These are phyloP conservation scores for Kwoniella sp. DNA, from an alignment of 768 basidiomycete species.

Conservation along the genomic window DNA sequence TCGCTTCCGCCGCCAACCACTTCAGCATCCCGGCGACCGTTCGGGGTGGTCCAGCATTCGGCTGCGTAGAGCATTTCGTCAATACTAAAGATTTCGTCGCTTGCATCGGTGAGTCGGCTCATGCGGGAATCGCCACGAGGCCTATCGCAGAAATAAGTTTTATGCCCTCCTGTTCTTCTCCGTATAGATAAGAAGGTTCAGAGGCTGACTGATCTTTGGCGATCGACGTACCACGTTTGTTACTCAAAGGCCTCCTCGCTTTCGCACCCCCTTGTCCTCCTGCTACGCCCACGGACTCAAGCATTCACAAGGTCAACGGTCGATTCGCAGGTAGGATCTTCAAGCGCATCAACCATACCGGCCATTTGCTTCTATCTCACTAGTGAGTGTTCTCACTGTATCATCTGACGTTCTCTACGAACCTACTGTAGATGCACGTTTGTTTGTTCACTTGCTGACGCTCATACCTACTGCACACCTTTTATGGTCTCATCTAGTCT, in stretches of 20 bases:
- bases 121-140: too few species aligned
- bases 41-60: slow-evolving; percentile 20
- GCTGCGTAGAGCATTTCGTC: slow-evolving; percentile 42
- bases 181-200: too few species aligned
- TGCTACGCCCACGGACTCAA: neutral
- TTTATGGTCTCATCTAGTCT: too few species aligned
- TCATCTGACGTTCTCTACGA: too few species aligned
- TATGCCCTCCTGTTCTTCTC: too few species aligned
- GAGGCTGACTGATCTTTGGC: too few species aligned
- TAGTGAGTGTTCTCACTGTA: slow-evolving; percentile 38
- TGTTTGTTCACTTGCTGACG: slow-evolving; percentile 1
- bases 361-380: slow-evolving; percentile 40
- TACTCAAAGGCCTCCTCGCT: slow-evolving; percentile 26
- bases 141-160: too few species aligned
- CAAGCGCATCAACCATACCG: slow-evolving; percentile 33
- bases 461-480: too few species aligned
- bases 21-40: slow-evolving; percentile 31
- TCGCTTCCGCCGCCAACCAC: slow-evolving; percentile 47
- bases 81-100: slow-evolving; percentile 42
- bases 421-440: neutral
- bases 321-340: slow-evolving; percentile 42
- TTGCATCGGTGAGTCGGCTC: slow-evolving; percentile 32
- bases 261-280: slow-evolving; percentile 31
- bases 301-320: slow-evolving; percentile 20
- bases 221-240: too few species aligned